Conservation (phyloP, 148 eudicot species). For the Rhododendron simsii region DNA sequence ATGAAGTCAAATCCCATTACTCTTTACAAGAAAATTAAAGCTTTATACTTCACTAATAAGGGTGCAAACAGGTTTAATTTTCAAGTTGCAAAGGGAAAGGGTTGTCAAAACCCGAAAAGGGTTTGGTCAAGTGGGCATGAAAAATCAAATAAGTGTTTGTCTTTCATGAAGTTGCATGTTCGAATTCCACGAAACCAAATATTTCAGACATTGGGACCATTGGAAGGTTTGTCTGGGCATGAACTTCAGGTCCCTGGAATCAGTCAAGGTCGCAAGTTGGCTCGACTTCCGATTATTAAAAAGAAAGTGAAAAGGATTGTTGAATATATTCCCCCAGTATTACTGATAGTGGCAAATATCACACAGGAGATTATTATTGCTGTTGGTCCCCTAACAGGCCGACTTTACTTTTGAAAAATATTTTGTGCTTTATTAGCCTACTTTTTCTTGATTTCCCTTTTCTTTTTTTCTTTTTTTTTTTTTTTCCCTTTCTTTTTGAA, state of each 20-base stretch:
- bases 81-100: conserved; percentile 26
- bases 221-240: not conserved
- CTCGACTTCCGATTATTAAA: not conserved
- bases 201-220: too few relatives aligned
- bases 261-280: too few relatives aligned
- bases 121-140: too few relatives aligned
- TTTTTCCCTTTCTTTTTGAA: not conserved
- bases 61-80: conserved; percentile 22
- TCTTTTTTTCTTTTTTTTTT: not conserved
- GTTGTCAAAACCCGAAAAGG: not conserved
- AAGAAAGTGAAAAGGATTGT: conserved; percentile 15
- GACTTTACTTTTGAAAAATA: conserved; percentile 3
- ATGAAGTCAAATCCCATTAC: conserved; percentile 38
- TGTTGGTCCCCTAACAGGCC: conserved; percentile 25
- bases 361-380: conserved; percentile 4
- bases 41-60: conserved; percentile 11
- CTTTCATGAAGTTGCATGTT: not conserved
- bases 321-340: not conserved
- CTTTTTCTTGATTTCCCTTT: conserved; percentile 11
- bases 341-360: conserved; percentile 19
- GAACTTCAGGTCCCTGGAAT: too few relatives aligned
- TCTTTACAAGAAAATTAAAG: conserved; percentile 18
- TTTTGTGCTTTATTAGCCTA: not conserved
- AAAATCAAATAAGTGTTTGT: too few relatives aligned
- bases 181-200: not conserved